Evolutionary conservation across 495 filamentous ascomycete species (phyloP), one percentile per base, ranked within the genome.

Genomic region (Xylaria telfairii): DNA sequence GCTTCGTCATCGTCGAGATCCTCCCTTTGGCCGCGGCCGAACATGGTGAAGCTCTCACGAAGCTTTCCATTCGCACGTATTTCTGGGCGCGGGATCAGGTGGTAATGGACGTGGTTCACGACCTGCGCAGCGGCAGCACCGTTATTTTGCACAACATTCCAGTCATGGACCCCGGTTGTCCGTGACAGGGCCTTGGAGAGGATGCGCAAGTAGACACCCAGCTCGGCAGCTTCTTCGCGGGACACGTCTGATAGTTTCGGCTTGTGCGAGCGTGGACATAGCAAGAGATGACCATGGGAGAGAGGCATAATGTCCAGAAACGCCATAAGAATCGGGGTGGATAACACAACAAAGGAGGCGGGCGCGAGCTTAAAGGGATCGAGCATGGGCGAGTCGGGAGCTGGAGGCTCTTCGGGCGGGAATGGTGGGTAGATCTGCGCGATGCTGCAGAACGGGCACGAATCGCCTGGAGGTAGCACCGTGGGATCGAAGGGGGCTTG

Each of bases 111-210:
- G 80, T 97, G 95, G 26, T 90, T 90, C 2, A 98, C 93, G 28
- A 95, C 92, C 81, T 98, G 95, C 8, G 94, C 94, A 13, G 95
- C 95, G 30, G 92, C 84, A 0, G 87, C 88, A 3, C 95, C 95
- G 80, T 97, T 98, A 81, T 98, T 98, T 83, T 97, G 94, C 70
- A 97, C 92, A 26, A 97, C 87, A 80, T 98, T 98, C 90, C 92
- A 95, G 80, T 94, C 92, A 21, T 83, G 85, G 39, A 93, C 87
- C 8, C 88, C 89, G 17, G 85, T 89, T 0, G 86, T 86, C 21
- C 83, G 84, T 57, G 87, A 88, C 19, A 95, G 87, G 0, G 92
- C 92, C 6, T 90, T 83, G 1, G 92, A 92, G 26, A 97, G 75
- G 15, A 95, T 74, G 34, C 92, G 92, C 21, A 97, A 83, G 89